Percentiles rank a stretch among this genome's conserved stretches.
Conservation (phyloP, 1,284 basidiomycete genomes). For the Boletus semigastroideus region DNA sequence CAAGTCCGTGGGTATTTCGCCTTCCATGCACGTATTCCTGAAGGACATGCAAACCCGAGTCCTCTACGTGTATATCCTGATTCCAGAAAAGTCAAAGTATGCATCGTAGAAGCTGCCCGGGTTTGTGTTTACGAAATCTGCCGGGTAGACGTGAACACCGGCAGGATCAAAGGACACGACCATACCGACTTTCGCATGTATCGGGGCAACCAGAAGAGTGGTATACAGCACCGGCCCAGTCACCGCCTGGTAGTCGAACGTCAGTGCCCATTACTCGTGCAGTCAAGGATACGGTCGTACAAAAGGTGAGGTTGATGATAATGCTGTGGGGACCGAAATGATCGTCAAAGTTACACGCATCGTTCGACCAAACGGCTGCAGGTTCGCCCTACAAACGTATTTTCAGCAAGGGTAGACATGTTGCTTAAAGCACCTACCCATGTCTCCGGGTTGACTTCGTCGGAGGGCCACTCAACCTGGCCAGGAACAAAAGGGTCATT, state of each 20-base stretch:
- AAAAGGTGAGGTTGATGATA: slow-evolving; percentile 41
- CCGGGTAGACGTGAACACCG: neutral
- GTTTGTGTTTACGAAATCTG: slow-evolving; percentile 35
- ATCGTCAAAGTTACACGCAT: slow-evolving; percentile 30
- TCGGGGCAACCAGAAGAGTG: slow-evolving; percentile 33
- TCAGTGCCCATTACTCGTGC: neutral
- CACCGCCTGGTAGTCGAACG: slow-evolving; percentile 32
- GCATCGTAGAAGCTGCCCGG: slow-evolving; percentile 48
- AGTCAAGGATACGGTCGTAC: slow-evolving; percentile 17
- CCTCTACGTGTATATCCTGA: slow-evolving; percentile 43
- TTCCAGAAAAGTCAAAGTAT: slow-evolving; percentile 51
- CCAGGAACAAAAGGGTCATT: slow-evolving; percentile 10
- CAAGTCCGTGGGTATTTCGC: slow-evolving; percentile 8
- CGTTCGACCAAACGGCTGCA: slow-evolving; percentile 35
- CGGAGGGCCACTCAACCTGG: slow-evolving; percentile 10
- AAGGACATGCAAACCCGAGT: neutral
- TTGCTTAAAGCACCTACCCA: slow-evolving; percentile 20
- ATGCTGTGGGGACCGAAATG: slow-evolving; percentile 39
- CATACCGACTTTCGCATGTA: slow-evolving; percentile 27
- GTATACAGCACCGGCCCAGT: slow-evolving; percentile 41
- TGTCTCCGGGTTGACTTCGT: slow-evolving; percentile 13
- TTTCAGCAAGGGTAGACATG: neutral
- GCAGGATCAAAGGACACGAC: neutral
- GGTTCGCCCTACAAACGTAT: slow-evolving; percentile 32
- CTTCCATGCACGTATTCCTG: slow-evolving; percentile 1